phyloP scores from a whole-genome alignment of 768 basidiomycete species.

The Terana coerulea region DNA sequence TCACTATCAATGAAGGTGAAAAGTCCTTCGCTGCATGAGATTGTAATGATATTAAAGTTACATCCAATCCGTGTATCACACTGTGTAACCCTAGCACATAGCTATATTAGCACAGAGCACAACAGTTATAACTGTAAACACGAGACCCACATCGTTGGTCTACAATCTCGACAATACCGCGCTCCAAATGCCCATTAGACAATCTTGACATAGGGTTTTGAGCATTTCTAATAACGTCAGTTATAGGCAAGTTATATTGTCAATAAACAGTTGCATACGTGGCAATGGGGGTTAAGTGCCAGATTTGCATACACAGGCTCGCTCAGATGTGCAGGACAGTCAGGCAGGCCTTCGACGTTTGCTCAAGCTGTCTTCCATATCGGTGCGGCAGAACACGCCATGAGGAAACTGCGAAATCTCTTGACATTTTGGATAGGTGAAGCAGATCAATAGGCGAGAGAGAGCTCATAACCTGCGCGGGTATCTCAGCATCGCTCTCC shows the following conservation, averaged over 20 bases:
- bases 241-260: too few relatives aligned
- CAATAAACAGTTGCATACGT: slow-evolving; percentile 1
- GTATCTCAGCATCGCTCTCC: background rate
- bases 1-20: too few relatives aligned
- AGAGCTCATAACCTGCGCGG: background rate
- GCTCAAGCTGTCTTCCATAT: slow-evolving; percentile 5
- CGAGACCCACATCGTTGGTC: background rate
- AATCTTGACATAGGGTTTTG: background rate
- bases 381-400: background rate
- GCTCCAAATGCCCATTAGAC: background rate
- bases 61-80: too few relatives aligned
- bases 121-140: too few relatives aligned
- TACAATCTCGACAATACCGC: background rate
- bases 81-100: too few relatives aligned
- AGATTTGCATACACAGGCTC: slow-evolving; percentile 15
- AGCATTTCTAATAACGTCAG: background rate
- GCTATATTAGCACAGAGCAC: too few relatives aligned
- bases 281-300: slow-evolving; percentile 6
- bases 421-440: slow-evolving; percentile 7
- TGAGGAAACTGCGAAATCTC: slow-evolving; percentile 1
- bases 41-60: too few relatives aligned
- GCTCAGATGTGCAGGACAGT: slow-evolving; percentile 8
- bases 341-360: background rate
- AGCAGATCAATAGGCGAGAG: slow-evolving; percentile 2
- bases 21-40: too few relatives aligned